phyloP scores from a whole-genome alignment of 2,329 filamentous ascomycete species.

The Leptographium wingfieldii region DNA sequence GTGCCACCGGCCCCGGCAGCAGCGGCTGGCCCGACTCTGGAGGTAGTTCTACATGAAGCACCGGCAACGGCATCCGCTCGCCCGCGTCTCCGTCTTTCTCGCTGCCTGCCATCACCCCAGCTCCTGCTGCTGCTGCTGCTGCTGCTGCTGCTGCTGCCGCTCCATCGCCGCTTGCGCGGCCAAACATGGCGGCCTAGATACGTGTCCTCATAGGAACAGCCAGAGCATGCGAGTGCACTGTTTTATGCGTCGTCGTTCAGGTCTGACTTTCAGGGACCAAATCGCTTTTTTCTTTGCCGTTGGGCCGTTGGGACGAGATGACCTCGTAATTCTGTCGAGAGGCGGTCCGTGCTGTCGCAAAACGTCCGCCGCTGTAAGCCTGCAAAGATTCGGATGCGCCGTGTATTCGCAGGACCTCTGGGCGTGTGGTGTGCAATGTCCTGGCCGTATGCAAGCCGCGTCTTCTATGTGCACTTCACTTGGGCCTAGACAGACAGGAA shows the following conservation, averaged over 20 bases:
- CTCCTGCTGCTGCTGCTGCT: neutral
- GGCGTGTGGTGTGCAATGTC: too few species aligned
- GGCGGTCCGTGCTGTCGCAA: too few species aligned
- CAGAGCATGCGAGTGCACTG: neutral
- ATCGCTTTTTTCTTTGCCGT: too few species aligned
- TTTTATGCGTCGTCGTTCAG: neutral
- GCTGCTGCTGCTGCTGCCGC: neutral
- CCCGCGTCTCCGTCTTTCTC: neutral
- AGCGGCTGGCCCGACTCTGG: slow-evolving; percentile 18
- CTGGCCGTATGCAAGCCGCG: neutral
- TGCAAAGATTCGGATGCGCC: too few species aligned
- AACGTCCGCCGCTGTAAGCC: too few species aligned
- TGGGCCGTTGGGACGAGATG: too few species aligned
- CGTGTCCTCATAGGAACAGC: neutral
- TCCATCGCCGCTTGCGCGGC: neutral
- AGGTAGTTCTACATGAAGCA: neutral
- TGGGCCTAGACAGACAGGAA: neutral
- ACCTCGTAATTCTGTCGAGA: too few species aligned
- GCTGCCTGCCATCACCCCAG: neutral
- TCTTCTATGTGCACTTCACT: neutral
- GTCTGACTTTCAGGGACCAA: too few species aligned
- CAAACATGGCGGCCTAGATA: neutral
- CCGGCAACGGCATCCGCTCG: neutral
- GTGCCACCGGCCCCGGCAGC: slow-evolving; percentile 44
- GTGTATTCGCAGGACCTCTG: too few species aligned